A percentile compares a stretch with the other conserved stretches of the same genome.
Conservation (phyloP, 2,329 filamentous ascomycete genomes). For the Calonectria pseudoreteaudii region DNA sequence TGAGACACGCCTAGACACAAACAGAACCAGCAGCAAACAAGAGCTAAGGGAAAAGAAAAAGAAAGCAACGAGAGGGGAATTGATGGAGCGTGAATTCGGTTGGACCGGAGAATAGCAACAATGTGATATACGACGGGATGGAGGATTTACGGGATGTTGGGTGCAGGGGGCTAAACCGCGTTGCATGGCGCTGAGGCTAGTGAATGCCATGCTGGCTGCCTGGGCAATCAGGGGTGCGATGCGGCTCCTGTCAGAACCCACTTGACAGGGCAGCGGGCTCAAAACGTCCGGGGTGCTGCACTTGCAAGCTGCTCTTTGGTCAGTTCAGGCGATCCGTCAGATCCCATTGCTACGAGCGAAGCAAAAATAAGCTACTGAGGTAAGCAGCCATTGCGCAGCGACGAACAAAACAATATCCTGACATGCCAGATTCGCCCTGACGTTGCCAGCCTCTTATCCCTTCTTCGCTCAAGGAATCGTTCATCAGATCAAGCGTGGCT, state of each 20-base stretch:
- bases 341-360: neutral
- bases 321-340: neutral
- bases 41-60: neutral
- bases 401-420: neutral
- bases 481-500: neutral
- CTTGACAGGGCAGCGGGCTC: neutral
- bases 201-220: neutral
- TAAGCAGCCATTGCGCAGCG: neutral
- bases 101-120: neutral
- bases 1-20: neutral
- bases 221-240: constrained; percentile 7
- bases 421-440: neutral
- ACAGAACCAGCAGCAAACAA: neutral
- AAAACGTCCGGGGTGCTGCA: neutral
- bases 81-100: neutral
- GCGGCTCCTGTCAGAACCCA: constrained; percentile 4
- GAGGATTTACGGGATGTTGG: neutral
- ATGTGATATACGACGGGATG: neutral
- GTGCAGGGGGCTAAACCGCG: neutral
- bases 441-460: neutral
- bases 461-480: neutral
- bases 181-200: neutral
- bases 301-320: neutral
- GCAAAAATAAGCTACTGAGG: neutral
- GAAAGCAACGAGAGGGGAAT: neutral